These are phyloP conservation scores for Alternaria consortialis DNA, from an alignment of 2,329 filamentous ascomycete genomes.

Conservation along the genomic window DNA sequence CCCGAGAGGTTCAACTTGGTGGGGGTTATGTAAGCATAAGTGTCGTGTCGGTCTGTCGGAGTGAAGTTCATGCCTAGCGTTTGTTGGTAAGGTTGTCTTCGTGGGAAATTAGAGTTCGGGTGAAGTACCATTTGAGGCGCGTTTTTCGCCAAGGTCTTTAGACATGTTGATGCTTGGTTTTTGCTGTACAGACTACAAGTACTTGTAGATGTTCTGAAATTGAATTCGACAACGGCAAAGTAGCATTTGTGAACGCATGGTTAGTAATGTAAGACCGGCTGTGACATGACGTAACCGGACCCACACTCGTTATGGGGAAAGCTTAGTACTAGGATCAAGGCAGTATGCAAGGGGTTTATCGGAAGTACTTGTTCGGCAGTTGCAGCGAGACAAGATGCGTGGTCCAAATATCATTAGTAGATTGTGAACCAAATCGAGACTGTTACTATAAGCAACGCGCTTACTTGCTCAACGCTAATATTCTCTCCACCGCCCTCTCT, in stretches of 20 bases:
- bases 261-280: neutral
- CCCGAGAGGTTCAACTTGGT: conserved; percentile 47
- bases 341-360: neutral
- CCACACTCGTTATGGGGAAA: neutral
- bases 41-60: conserved; percentile 55
- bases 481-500: conserved; percentile 62
- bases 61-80: conserved; percentile 18
- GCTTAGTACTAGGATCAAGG: neutral
- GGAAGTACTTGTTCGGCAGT: neutral
- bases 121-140: neutral
- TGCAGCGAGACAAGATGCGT: neutral
- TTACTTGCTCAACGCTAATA: conserved; percentile 41
- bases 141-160: neutral
- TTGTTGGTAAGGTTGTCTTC: neutral
- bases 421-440: neutral
- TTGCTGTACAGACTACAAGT: neutral
- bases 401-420: neutral
- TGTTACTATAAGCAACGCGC: neutral
- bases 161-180: neutral
- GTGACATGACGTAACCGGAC: neutral
- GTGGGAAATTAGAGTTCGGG: no score
- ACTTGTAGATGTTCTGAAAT: neutral
- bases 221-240: neutral
- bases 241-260: neutral
- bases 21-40: conserved; percentile 61